Conservation (phyloP, 768 basidiomycete species). For the Boletus sensibilis region DNA sequence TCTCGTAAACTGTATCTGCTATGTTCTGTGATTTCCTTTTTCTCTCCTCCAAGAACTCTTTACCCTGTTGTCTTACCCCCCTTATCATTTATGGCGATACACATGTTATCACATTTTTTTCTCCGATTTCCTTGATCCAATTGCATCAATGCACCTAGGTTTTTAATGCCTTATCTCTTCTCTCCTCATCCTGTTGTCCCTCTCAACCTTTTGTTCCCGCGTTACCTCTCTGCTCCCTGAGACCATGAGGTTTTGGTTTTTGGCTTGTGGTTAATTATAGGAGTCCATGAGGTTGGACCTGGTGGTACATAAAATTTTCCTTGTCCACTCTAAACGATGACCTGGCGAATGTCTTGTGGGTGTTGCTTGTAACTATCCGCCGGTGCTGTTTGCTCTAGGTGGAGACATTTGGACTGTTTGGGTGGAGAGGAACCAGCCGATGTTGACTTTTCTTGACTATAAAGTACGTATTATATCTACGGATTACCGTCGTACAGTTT, state of each 20-base stretch:
- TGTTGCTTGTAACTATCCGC: not conserved
- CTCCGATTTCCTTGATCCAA: not conserved
- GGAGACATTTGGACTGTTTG: not conserved
- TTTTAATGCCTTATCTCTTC: constrained; percentile 1
- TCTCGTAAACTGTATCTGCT: constrained; percentile 14
- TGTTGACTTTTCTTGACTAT: not conserved
- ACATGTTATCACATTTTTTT: constrained; percentile 1
- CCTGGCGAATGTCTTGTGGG: not conserved
- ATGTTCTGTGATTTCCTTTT: constrained; percentile 6
- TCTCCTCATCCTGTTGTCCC: not conserved
- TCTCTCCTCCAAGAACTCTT: constrained; percentile 3
- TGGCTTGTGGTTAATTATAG: not conserved
- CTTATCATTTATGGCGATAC: constrained; percentile 7
- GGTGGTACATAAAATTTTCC: constrained; percentile 3
- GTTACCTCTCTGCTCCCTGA: constrained; percentile 4
- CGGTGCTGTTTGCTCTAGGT: not conserved
- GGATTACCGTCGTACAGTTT: not conserved
- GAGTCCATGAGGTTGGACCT: constrained; percentile 7
- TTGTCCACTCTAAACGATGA: not conserved
- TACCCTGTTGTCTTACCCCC: constrained; percentile 4
- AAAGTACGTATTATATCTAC: constrained; percentile 4
- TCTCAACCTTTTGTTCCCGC: not conserved
- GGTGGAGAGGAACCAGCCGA: not conserved
- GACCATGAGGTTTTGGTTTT: not conserved
- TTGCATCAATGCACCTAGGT: not conserved